These are phyloP conservation scores for Pugionium cornutum DNA, from an alignment of 345 rosid genomes.

Conservation along the genomic window DNA sequence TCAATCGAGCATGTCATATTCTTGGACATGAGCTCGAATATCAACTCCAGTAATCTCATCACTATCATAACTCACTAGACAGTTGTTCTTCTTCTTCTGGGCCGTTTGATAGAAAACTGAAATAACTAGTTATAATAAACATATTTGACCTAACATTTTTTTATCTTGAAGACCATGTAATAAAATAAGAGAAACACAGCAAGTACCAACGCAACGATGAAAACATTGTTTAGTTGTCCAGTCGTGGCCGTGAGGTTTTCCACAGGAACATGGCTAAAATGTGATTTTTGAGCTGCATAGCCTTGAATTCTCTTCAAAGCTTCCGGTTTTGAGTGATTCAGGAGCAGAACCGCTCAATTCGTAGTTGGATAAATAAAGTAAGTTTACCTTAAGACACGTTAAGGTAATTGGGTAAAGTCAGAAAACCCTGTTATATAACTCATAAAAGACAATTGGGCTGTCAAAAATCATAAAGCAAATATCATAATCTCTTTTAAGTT, in stretches of 20 bases:
- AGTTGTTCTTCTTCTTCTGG: constrained; percentile 48
- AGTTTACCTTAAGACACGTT: constrained; percentile 57
- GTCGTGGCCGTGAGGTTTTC: constrained; percentile 27
- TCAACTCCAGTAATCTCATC: no score
- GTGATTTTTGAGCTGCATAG: constrained; percentile 56
- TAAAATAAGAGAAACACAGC: constrained; percentile 42
- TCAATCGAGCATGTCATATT: no score
- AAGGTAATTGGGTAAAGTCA: constrained; percentile 42
- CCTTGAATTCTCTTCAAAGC: constrained; percentile 62
- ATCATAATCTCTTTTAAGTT: no score
- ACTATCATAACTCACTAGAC: constrained; percentile 53
- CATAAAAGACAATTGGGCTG: no score
- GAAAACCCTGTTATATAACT: no score
- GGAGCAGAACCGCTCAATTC: constrained; percentile 65
- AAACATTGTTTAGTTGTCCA: constrained; percentile 39
- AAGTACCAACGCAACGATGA: constrained; percentile 44
- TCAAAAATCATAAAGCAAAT: no score
- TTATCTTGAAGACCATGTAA: constrained; percentile 45
- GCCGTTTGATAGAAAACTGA: constrained; percentile 8
- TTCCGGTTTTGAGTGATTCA: constrained; percentile 46
- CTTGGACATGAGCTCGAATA: no score
- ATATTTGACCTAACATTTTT: constrained; percentile 30
- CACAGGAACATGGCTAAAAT: constrained; percentile 48
- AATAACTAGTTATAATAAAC: no score
- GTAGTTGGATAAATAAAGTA: constrained; percentile 76